phyloP scores from a whole-genome alignment of 495 filamentous ascomycete genomes.

The Xylaria castorea region DNA sequence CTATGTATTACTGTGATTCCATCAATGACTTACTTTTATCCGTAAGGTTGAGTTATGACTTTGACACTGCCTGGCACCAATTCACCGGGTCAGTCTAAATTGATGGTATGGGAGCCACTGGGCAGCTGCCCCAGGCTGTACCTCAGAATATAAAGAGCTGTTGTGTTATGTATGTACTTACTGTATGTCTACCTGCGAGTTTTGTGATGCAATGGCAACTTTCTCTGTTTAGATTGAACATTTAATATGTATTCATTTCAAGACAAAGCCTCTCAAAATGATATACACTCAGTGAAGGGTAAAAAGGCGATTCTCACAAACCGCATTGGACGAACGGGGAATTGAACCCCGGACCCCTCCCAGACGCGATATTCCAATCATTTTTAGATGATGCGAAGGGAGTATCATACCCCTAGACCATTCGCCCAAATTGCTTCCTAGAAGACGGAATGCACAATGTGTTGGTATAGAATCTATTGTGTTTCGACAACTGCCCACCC shows the following conservation, averaged over 20 bases:
- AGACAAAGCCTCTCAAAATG: not conserved
- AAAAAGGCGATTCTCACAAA: not conserved
- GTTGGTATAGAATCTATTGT: not conserved
- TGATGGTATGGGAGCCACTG: not conserved
- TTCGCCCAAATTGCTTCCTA: conserved; percentile 14
- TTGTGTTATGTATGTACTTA: too few relatives aligned
- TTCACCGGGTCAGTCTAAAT: not conserved
- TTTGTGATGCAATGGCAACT: not conserved
- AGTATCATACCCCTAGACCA: conserved; percentile 34
- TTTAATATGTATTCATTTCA: not conserved
- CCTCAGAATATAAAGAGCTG: not conserved
- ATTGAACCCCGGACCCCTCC: conserved; percentile 33
- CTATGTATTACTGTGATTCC: not conserved
- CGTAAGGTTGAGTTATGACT: not conserved
- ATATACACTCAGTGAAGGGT: too few relatives aligned
- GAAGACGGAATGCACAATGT: not conserved
- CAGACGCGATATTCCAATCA: conserved; percentile 1
- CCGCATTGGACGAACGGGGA: conserved; percentile 28
- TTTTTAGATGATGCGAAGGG: conserved; percentile 25
- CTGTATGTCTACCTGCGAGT: too few relatives aligned
- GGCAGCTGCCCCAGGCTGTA: not conserved
- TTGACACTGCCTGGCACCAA: not conserved
- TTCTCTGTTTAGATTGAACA: not conserved
- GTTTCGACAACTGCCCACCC: not conserved
- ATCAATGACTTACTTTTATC: not conserved